These are phyloP conservation scores for Aspergillus hancockii DNA, from an alignment of 495 filamentous ascomycete genomes.

Conservation along the genomic window DNA sequence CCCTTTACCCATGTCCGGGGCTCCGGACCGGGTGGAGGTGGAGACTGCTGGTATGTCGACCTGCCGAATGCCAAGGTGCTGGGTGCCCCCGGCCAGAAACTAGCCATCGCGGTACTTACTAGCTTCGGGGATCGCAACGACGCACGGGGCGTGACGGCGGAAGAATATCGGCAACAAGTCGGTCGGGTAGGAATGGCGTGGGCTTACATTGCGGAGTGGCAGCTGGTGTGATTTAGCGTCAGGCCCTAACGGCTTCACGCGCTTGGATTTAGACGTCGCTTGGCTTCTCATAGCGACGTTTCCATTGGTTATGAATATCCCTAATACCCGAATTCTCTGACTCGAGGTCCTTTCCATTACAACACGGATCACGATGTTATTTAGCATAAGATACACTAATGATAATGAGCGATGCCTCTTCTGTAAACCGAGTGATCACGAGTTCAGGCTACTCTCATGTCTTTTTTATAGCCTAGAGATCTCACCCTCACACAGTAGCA, in stretches of 20 bases:
- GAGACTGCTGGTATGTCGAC: conserved; percentile 77
- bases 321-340: not conserved
- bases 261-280: conserved; percentile 3
- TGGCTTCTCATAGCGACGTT: not conserved
- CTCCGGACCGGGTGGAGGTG: conserved; percentile 53
- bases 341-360: not conserved
- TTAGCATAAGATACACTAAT: conserved; percentile 5
- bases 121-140: conserved; percentile 60
- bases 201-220: conserved; percentile 67
- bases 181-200: conserved; percentile 62
- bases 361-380: not conserved
- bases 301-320: not conserved
- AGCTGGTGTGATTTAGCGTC: conserved; percentile 48
- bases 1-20: conserved; percentile 51
- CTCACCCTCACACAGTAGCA: not conserved
- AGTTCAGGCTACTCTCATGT: not conserved
- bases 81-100: conserved; percentile 67
- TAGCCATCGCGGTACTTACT: conserved; percentile 62
- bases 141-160: conserved; percentile 65
- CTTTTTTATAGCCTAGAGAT: not conserved
- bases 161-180: conserved; percentile 63
- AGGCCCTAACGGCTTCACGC: not conserved
- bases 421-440: not conserved
- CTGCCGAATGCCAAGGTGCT: conserved; percentile 60
- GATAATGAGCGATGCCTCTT: conserved; percentile 2